Evolutionary conservation across 2,329 filamentous ascomycete species (phyloP), one percentile per base, ranked within the genome.

Genomic region (Penicillium brevicompactum): DNA sequence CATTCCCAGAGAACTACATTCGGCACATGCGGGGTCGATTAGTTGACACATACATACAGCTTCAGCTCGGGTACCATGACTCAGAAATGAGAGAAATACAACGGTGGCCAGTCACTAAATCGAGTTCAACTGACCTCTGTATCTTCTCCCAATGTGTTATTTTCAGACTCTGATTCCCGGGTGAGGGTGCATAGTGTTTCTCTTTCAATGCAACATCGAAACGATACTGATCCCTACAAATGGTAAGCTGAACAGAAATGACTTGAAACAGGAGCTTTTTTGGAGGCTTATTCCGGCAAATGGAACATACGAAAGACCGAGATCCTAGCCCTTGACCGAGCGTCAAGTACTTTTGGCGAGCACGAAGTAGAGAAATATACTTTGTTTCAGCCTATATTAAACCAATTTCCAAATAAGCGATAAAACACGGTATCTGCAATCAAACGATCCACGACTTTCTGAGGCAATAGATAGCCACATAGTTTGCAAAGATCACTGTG

Each of bases 141-240:
- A 13, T 53, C 32, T 43, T 34, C 13, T 34, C 10, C 9, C 10
- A 34, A 9, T 34, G 13, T 34, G 13, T 34, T 14, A 34, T 11
- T 34, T 34, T 34, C 13, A 5, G 31, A 14, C 10, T 13, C 31
- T 34, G 4, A 37, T n/a, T n/a, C 24, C 34, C 14, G 53, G 8
- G 42, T 13, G 45, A 57, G 41, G 55, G 53, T 49, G 46, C 37
- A 49, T 16, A 49, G 14, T 53, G 46, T 46, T 51, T 57, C 46
- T 44, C 22, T 27, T 24, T 44, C 24, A 42, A 63, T 63, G 55
- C 56, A 59, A 63, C 55, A 49, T 53, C 48, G 53, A 55, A 47
- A 53, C n/a, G 16, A 55, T 31, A 4, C n/a, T 11, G 11, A 32
- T 48, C 50, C 45, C 27, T 37, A 46, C 24, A 18, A 14, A 55